Evolutionary conservation across 2,329 filamentous ascomycete genomes (phyloP).

Genomic region (Phaeomoniella chlamydospora): DNA sequence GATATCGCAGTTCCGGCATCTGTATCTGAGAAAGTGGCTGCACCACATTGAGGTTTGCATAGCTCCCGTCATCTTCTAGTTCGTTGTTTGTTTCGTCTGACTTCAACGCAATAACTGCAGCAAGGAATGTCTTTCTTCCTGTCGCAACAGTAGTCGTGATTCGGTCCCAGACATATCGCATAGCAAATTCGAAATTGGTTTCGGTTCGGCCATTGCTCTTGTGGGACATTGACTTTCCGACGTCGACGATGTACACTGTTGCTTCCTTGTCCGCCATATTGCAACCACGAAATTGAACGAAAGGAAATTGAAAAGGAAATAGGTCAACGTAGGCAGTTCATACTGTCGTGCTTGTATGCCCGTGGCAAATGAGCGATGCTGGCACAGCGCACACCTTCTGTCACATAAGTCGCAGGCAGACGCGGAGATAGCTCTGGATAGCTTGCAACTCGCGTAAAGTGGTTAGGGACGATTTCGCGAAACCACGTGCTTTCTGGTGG

Average conservation of each 20-base stretch:
- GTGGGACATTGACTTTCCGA: conserved; percentile 72
- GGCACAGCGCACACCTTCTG: background rate
- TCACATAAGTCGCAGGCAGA: background rate
- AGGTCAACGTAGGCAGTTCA: too few relatives aligned
- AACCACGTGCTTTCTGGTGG: background rate
- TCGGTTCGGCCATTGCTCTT: conserved; percentile 55
- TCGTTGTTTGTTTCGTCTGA: conserved; percentile 64
- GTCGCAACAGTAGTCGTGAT: conserved; percentile 55
- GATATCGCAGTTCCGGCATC: conserved; percentile 53
- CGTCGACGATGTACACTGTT: conserved; percentile 79
- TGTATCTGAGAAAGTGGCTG: conserved; percentile 46
- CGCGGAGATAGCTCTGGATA: background rate
- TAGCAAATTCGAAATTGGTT: conserved; percentile 74
- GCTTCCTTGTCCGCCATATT: conserved; percentile 87
- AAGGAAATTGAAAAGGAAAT: background rate
- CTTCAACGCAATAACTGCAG: conserved; percentile 71
- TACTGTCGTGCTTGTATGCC: too few relatives aligned
- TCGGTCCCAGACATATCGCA: conserved; percentile 93
- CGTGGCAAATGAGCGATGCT: too few relatives aligned
- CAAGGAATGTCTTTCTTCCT: conserved; percentile 58
- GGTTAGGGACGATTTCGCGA: too few relatives aligned
- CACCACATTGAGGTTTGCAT: conserved; percentile 67
- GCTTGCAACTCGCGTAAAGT: too few relatives aligned
- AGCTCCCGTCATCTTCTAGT: conserved; percentile 53
- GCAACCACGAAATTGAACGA: background rate